Conservation (phyloP, 2,329 filamentous ascomycete species). For the Fusarium kyushuense region DNA sequence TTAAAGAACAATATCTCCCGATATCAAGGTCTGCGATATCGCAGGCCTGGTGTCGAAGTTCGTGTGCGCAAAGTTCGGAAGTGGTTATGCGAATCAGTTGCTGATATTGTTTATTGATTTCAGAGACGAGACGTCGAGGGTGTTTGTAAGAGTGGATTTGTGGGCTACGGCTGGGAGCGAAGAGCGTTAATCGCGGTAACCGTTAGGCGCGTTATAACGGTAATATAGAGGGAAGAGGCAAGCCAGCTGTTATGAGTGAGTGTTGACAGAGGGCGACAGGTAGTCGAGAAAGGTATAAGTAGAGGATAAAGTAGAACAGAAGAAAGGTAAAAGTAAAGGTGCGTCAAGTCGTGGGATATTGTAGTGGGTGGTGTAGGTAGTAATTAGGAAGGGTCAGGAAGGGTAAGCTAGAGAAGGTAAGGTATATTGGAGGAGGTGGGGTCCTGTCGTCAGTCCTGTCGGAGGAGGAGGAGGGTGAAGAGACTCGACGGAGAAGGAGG, state of each 20-base stretch:
- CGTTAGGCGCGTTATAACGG: conserved; percentile 27
- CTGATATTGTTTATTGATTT: conserved; percentile 33
- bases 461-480: conserved; percentile 36
- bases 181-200: conserved; percentile 41
- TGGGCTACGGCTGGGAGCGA: conserved; percentile 27
- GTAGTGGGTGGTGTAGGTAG: conserved; percentile 44
- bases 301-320: conserved; percentile 34
- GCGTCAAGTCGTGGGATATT: conserved; percentile 42
- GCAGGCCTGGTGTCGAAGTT: conserved; percentile 19
- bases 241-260: conserved; percentile 40
- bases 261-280: conserved; percentile 34
- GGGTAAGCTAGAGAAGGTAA: conserved; percentile 43
- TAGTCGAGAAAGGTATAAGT: conserved; percentile 24
- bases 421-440: conserved; percentile 46
- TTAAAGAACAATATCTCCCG: conserved; percentile 14
- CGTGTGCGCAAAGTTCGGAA: conserved; percentile 19
- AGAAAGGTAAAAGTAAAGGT: conserved; percentile 21
- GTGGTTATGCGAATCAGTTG: conserved; percentile 12
- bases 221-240: conserved; percentile 10
- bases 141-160: conserved; percentile 32
- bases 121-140: conserved; percentile 15
- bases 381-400: conserved; percentile 43
- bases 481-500: conserved; percentile 39
- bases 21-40: conserved; percentile 12
- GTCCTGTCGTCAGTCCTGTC: conserved; percentile 43